Evolutionary conservation across 139 green algal genomes (phyloP), one percentile per base, ranked within the genome.

Genomic region (Gonium pectorale): DNA sequence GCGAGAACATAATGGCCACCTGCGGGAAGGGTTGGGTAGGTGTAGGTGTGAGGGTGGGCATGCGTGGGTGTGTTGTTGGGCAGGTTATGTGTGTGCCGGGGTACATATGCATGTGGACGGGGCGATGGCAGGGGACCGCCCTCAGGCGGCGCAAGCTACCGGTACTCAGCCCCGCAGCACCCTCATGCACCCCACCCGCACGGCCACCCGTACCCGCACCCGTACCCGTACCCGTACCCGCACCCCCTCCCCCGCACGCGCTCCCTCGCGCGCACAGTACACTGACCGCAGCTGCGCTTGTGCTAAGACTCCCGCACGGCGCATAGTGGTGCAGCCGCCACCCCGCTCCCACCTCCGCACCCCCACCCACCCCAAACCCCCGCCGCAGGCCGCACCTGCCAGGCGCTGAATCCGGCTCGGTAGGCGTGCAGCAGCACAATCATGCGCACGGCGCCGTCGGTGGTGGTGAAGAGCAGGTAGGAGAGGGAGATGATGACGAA

Each of bases 381-480:
- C 35, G 5, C 13, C 33, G 37, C 56, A 22, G 59, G 5, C 26
- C 49, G 2, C 56, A 89, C 87, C 75, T 87, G 83, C 87, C 81
- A 90, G 0, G 90, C 92, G 13, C 84, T 90, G 88, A 98, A 97
- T 13, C 91, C 89, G n/a, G 90, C 83, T 15, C 91, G 83, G 91
- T 96, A 97, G 0, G 95, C 95, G 67, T 98, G 94, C 66, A 98
- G 90, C 60, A 98, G 89, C 37, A 98, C 95, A 52, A 98, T 95
- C 92, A 97, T 97, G 37, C 93, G 92, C 22, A 93, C 83, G 24
- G 79, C 94, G 1, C 95, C 95, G 43, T 97, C 95, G 17, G 94
- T 97, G 38, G 93, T 93, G 13, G 95, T 98, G 90, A 94, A 97
- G 26, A 96, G 89, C 41, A 90, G 40, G 75, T 85, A 89, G 41